Percentiles rank a stretch among this genome's conserved stretches.
Evolutionary conservation across 768 basidiomycete species (phyloP).

Genomic region (Phanerochaete carnosa): DNA sequence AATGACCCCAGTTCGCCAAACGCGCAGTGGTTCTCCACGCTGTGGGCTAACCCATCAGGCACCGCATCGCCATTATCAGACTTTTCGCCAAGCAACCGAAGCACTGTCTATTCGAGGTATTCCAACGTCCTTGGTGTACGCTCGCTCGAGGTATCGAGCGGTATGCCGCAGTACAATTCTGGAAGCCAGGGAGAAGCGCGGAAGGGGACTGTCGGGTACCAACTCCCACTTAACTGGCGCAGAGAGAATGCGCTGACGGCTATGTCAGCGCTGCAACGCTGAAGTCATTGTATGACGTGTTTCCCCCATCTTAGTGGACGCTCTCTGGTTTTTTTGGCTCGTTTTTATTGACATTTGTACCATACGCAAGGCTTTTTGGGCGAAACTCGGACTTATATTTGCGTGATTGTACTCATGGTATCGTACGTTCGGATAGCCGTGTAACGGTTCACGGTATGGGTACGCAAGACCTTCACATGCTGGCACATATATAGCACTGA

Average conservation of each 20-base stretch:
- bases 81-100: background rate
- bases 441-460: no score
- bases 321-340: no score
- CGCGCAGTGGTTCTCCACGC: background rate
- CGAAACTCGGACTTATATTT: no score
- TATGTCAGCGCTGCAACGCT: background rate
- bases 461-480: no score
- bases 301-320: no score
- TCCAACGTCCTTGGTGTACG: background rate
- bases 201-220: background rate
- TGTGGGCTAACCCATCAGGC: background rate
- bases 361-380: no score
- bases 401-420: no score
- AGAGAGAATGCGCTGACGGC: background rate
- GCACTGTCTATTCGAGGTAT: background rate
- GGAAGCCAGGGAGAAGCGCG: background rate
- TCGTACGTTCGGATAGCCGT: no score
- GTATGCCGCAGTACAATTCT: background rate
- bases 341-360: no score
- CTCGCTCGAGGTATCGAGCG: background rate
- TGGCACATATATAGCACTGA: no score
- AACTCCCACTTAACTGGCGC: background rate
- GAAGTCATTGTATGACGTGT: no score
- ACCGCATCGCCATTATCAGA: background rate
- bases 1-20: background rate